These are phyloP conservation scores for Niveomyces coronatus DNA, from an alignment of 2,329 filamentous ascomycete species.

Conservation along the genomic window DNA sequence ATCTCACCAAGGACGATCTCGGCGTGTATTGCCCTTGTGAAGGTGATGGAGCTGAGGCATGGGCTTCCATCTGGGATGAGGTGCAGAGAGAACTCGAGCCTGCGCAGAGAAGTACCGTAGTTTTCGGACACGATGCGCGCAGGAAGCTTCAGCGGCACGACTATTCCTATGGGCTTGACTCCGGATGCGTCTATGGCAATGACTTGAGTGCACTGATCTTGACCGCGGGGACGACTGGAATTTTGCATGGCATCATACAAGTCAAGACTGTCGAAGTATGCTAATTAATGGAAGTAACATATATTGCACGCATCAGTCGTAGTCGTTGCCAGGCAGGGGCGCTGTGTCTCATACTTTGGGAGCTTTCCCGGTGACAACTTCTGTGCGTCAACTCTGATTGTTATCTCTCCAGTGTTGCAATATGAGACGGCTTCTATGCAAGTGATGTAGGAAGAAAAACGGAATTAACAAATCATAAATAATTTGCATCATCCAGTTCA, in stretches of 20 bases:
- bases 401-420: too few relatives aligned
- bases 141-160: slow-evolving; percentile 45
- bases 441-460: too few relatives aligned
- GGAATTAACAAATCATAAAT: too few relatives aligned
- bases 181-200: slow-evolving; percentile 62
- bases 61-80: slow-evolving; percentile 12
- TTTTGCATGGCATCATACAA: slow-evolving; percentile 7
- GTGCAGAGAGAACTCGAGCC: slow-evolving; percentile 16
- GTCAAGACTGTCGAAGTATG: slow-evolving; percentile 5
- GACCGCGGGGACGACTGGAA: not conserved
- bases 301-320: too few relatives aligned
- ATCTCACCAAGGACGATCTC: slow-evolving; percentile 30
- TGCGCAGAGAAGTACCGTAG: slow-evolving; percentile 42
- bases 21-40: slow-evolving; percentile 29
- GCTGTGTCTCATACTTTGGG: too few relatives aligned
- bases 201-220: not conserved
- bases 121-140: slow-evolving; percentile 77
- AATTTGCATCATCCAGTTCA: too few relatives aligned
- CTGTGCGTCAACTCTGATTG: too few relatives aligned
- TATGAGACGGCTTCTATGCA: too few relatives aligned
- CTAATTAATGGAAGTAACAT: too few relatives aligned
- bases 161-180: slow-evolving; percentile 75
- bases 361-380: too few relatives aligned
- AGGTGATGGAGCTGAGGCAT: slow-evolving; percentile 9
- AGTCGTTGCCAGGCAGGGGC: too few relatives aligned